A percentile compares a stretch with the other conserved stretches of the same genome.
These are phyloP conservation scores for Carex littledalei DNA, from an alignment of 176 grass and related monocot species.

Conservation along the genomic window DNA sequence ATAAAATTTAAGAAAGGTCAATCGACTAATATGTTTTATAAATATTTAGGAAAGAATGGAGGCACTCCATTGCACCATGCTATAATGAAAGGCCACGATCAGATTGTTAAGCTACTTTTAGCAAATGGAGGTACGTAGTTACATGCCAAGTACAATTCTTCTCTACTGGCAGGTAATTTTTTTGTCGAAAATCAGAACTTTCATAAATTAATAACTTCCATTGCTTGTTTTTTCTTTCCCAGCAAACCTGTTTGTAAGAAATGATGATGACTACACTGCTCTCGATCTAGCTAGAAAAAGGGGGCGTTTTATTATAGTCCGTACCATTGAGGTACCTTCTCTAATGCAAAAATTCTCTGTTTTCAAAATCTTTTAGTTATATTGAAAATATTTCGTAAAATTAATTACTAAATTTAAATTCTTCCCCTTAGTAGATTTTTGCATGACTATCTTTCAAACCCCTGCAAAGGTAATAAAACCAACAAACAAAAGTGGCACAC, in stretches of 20 bases:
- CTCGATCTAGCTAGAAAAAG: conserved; percentile 93
- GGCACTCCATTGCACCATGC: conserved; percentile 97
- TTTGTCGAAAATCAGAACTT: not conserved
- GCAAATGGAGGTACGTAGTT: conserved; percentile 85
- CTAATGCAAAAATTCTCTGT: not conserved
- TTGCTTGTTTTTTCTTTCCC: conserved; percentile 9
- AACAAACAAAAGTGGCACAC: not conserved
- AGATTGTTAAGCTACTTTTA: conserved; percentile 66
- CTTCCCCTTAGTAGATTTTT: not conserved
- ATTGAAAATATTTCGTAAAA: not conserved
- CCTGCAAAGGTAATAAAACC: not conserved
- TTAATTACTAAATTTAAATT: no score
- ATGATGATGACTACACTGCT: conserved; percentile 77
- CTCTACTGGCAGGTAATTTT: not conserved
- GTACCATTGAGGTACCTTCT: conserved; percentile 74
- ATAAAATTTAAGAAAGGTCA: not conserved
- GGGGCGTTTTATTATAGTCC: conserved; percentile 68
- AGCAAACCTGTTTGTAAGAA: conserved; percentile 77
- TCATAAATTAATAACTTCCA: not conserved
- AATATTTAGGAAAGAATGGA: conserved; percentile 47
- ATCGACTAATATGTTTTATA: not conserved
- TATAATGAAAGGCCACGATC: conserved; percentile 72
- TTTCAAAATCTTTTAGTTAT: not conserved
- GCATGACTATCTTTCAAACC: not conserved
- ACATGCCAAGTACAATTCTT: not conserved